Evolutionary conservation across 495 filamentous ascomycete species (phyloP).

Genomic region (Penicillium waksmanii): DNA sequence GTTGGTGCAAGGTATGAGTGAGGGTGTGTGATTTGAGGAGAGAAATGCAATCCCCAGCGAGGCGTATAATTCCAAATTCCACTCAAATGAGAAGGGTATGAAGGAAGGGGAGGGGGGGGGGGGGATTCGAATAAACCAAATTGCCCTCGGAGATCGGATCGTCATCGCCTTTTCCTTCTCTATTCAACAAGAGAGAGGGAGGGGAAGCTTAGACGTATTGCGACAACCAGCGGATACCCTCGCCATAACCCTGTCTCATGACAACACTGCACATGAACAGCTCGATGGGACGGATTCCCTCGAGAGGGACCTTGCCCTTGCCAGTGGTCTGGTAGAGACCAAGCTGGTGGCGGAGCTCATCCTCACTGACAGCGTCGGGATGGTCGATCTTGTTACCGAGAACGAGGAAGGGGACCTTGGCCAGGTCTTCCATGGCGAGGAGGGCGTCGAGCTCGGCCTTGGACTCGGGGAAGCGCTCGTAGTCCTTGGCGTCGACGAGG

Average conservation of each 20-base stretch:
- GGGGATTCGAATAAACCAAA: not conserved
- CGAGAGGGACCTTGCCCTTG: slow-evolving; percentile 94
- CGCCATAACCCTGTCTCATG: slow-evolving; percentile 81
- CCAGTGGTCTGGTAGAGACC: slow-evolving; percentile 96
- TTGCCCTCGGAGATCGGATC: not conserved
- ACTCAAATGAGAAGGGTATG: not conserved
- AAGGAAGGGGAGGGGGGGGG: not conserved
- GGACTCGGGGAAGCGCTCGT: slow-evolving; percentile 88
- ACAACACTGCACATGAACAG: slow-evolving; percentile 99
- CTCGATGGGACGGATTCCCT: slow-evolving; percentile 94
- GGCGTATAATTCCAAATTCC: not conserved
- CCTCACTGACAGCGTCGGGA: slow-evolving; percentile 91
- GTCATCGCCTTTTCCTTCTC: not conserved
- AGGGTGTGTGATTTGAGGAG: not conserved
- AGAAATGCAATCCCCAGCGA: not conserved
- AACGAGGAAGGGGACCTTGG: slow-evolving; percentile 92
- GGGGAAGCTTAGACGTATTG: slow-evolving; percentile 51
- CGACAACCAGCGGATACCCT: slow-evolving; percentile 59
- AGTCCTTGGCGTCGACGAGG: slow-evolving; percentile 96
- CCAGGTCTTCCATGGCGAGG: slow-evolving; percentile 87
- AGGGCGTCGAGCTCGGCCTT: slow-evolving; percentile 97
- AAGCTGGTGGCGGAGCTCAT: slow-evolving; percentile 86
- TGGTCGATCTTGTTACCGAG: slow-evolving; percentile 99
- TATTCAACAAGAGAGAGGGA: not conserved
- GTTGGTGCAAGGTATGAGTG: not conserved